Evolutionary conservation across 106 monocot species (phyloP), one percentile per base, ranked within the genome.

Genomic region (Hemerocallis citrina): DNA sequence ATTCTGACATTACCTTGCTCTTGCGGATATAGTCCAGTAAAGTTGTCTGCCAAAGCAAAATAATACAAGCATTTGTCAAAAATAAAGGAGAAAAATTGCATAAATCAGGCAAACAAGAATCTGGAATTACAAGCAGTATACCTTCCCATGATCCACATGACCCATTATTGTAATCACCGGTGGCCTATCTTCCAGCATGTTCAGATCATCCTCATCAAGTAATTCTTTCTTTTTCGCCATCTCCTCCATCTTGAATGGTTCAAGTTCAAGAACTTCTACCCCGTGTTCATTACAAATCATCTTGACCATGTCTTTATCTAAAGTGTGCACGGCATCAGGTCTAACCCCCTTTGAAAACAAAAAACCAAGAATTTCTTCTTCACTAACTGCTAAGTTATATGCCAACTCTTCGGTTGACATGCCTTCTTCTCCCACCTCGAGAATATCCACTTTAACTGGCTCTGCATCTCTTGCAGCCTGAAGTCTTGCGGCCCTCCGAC

Each of bases 81-180:
- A 12, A 6, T 21, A 56, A 71, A 17, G 57, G 12, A 42, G 0
- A 37, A 57, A 36, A n/a, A 33, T 17, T 17, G 37, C 31, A 33
- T 4, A 43, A 2, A 31, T 28, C 28, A 45, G 24, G 8, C 29
- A 55, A 55, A 32, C 5, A 5, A 55, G 38, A 59, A 22, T n/a
- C 3, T 3, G 38, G 38, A 19, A 59, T 7, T 23, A 15, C 21
- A 11, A n/a, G n/a, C 30, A 65, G 28, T n/a, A 62, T 63, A 92
- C 91, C 91, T 98, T 98, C 58, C 96, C 96, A 57, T 98, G 96
- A 77, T 98, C 96, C 0, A 98, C 96, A 80, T 98, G 96, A 16
- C 96, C 96, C 96, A 98, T 91, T 54, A 98, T 98, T 20, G 96
- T 98, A 58, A 98, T 81, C 63, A 98, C 77, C 15, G 96, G 96